Conservation (phyloP, 805 yeast species). For the Millerozyma acaciae region DNA sequence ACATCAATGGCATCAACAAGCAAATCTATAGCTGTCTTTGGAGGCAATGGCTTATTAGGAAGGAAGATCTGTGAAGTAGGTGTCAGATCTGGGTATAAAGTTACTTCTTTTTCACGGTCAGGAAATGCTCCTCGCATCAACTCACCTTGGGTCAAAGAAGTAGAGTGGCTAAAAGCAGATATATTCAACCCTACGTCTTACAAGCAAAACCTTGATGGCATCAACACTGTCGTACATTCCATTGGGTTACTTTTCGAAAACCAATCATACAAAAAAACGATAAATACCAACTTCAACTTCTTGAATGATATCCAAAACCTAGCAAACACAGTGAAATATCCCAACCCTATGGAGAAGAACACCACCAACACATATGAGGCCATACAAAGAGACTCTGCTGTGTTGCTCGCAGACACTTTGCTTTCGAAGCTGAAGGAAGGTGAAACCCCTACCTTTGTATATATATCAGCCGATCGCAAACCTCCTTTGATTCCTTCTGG, state of each 20-base stretch:
- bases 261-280: constrained; percentile 57
- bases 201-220: constrained; percentile 39
- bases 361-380: constrained; percentile 52
- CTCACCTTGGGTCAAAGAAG: constrained; percentile 51
- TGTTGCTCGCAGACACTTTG: constrained; percentile 56
- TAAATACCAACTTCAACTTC: constrained; percentile 38
- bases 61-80: constrained; percentile 65
- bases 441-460: constrained; percentile 51
- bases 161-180: constrained; percentile 65
- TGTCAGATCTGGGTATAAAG: constrained; percentile 56
- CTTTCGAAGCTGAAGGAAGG: constrained; percentile 10
- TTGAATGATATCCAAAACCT: constrained; percentile 28
- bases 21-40: constrained; percentile 59
- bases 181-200: constrained; percentile 64
- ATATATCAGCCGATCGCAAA: constrained; percentile 75
- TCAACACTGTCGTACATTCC: constrained; percentile 74
- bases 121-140: constrained; percentile 46
- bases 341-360: constrained; percentile 59
- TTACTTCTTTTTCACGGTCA: constrained; percentile 65
- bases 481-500: constrained; percentile 66
- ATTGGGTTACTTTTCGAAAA: constrained; percentile 75
- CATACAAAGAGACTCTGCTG: constrained; percentile 67
- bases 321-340: constrained; percentile 38
- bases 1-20: constrained; percentile 7
- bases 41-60: constrained; percentile 86